Conservation (phyloP, 192 early-diverging fungal species). For the Phlyctochytrium planicorne region DNA sequence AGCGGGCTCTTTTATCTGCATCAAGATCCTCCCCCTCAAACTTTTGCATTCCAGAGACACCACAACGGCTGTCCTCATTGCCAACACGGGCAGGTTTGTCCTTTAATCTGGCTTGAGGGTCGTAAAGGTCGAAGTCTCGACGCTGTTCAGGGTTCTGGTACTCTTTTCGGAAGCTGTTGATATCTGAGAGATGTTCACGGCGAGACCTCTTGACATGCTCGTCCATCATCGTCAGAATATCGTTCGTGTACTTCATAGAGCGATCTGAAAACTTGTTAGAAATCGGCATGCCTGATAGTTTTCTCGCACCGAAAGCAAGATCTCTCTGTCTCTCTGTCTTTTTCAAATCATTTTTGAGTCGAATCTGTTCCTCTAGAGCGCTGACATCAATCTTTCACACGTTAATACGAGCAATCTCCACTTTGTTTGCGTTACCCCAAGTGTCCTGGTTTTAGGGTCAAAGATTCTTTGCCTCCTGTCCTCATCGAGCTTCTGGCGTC, state of each 20-base stretch:
- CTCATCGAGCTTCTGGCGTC: conserved; percentile 50
- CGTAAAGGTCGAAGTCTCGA: conserved; percentile 58
- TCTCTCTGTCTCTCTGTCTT: conserved; percentile 43
- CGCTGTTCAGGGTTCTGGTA: conserved; percentile 46
- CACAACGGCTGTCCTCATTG: conserved; percentile 43
- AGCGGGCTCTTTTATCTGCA: conserved; percentile 12
- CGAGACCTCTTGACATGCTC: conserved; percentile 29
- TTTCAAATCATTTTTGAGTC: conserved; percentile 49
- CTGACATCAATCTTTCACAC: conserved; percentile 49
- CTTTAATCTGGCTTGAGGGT: conserved; percentile 45
- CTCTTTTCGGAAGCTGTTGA: conserved; percentile 44
- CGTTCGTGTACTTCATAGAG: conserved; percentile 37
- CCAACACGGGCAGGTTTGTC: conserved; percentile 49
- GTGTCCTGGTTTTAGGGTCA: conserved; percentile 53
- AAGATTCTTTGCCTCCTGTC: conserved; percentile 60
- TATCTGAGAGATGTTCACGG: conserved; percentile 28
- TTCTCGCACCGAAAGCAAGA: conserved; percentile 42
- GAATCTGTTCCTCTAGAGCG: conserved; percentile 56
- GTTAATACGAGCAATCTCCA: conserved; percentile 14
- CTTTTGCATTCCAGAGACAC: conserved; percentile 42
- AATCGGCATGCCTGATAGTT: neutral
- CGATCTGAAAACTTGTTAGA: conserved; percentile 29
- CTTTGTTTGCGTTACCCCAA: no score
- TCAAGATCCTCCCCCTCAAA: conserved; percentile 62
- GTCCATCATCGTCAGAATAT: conserved; percentile 50